A percentile compares a stretch with the other conserved stretches of the same genome.
Evolutionary conservation across 2,329 filamentous ascomycete species (phyloP).

Genomic region (Zopfia rhizophila): DNA sequence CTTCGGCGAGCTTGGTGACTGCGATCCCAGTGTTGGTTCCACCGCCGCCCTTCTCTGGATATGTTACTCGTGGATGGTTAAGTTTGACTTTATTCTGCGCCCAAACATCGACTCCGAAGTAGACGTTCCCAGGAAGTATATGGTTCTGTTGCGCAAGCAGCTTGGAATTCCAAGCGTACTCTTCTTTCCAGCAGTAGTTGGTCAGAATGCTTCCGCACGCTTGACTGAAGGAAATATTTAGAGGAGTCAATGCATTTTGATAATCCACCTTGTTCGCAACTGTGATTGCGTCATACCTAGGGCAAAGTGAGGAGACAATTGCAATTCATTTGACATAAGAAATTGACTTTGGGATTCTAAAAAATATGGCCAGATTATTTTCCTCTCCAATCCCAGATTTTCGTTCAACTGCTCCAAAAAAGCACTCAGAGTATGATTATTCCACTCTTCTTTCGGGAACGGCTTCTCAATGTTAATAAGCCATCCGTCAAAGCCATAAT

Average conservation of each 20-base stretch:
- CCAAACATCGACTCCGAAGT: conserved; percentile 59
- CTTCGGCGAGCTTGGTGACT: conserved; percentile 47
- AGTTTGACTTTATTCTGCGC: conserved; percentile 52
- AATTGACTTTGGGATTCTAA: conserved; percentile 29
- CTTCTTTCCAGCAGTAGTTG: conserved; percentile 57
- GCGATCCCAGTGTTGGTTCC: conserved; percentile 56
- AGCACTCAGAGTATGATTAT: conserved; percentile 37
- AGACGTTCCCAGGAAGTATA: conserved; percentile 42
- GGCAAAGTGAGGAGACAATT: conserved; percentile 13
- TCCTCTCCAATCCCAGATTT: conserved; percentile 37
- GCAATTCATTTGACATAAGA: background rate
- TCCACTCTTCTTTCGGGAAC: conserved; percentile 49
- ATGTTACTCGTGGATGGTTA: conserved; percentile 47
- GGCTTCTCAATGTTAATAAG: conserved; percentile 59
- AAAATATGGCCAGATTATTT: conserved; percentile 58
- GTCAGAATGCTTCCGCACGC: conserved; percentile 55
- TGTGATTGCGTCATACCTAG: conserved; percentile 60
- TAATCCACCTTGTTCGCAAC: conserved; percentile 54
- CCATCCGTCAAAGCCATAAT: conserved; percentile 60
- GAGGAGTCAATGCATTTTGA: conserved; percentile 55
- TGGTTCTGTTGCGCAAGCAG: conserved; percentile 34
- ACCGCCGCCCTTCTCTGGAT: conserved; percentile 50
- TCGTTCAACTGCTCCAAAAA: conserved; percentile 53
- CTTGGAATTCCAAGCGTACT: conserved; percentile 34
- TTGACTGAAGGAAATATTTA: conserved; percentile 52